Evolutionary conservation across 768 basidiomycete species (phyloP).

Genomic region (Piloderma croceum): DNA sequence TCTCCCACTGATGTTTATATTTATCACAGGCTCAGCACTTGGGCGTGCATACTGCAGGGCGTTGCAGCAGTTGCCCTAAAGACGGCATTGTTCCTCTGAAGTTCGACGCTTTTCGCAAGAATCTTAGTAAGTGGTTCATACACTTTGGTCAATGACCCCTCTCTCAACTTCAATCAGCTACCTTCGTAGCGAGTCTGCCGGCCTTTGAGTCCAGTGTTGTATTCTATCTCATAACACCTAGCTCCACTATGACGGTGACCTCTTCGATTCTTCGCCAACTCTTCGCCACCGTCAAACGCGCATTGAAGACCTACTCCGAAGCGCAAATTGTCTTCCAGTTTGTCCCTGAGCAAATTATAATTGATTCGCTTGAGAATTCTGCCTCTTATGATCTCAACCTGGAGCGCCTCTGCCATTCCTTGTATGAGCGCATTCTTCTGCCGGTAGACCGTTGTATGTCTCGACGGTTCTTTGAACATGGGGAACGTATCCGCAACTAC

Average conservation of each 20-base stretch:
- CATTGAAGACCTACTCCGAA: slow-evolving; percentile 40
- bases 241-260: slow-evolving; percentile 52
- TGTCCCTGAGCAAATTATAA: slow-evolving; percentile 59
- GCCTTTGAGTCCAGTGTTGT: slow-evolving; percentile 40
- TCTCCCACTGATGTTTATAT: slow-evolving; percentile 8
- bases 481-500: slow-evolving; percentile 37
- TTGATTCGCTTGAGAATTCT: slow-evolving; percentile 42
- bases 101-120: slow-evolving; percentile 68
- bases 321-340: slow-evolving; percentile 63
- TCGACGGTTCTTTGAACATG: slow-evolving; percentile 39
- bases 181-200: slow-evolving; percentile 43
- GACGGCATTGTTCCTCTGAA: slow-evolving; percentile 60
- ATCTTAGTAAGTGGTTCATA: slow-evolving; percentile 39
- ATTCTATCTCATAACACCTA: slow-evolving; percentile 65
- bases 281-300: slow-evolving; percentile 56
- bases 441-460: slow-evolving; percentile 59
- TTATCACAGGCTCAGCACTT: slow-evolving; percentile 56
- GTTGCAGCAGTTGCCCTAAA: slow-evolving; percentile 36
- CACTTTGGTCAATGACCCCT: slow-evolving; percentile 9
- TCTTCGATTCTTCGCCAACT: slow-evolving; percentile 68
- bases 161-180: slow-evolving; percentile 32
- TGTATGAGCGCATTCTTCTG: slow-evolving; percentile 68
- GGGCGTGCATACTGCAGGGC: slow-evolving; percentile 52
- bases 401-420: slow-evolving; percentile 49
- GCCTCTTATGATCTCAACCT: slow-evolving; percentile 36